Base-by-base conservation (phyloP, 306 rosid genomes). In the Cicer yamashitae region DNA sequence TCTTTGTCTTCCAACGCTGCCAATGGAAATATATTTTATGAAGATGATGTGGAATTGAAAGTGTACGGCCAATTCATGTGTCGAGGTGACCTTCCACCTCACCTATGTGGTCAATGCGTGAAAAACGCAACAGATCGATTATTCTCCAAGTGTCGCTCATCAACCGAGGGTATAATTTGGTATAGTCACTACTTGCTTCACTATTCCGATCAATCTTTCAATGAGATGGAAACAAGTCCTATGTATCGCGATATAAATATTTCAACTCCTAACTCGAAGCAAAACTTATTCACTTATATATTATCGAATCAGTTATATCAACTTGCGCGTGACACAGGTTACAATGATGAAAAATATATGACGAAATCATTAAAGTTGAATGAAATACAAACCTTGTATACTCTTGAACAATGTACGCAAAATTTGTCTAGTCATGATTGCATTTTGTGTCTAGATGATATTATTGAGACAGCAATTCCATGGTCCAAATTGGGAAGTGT, bases 61-160 rank as follows among this genome's bases (percentile, higher is more conserved):
- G 0, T 60, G 9, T 59, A 20, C 1, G 82, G 72, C 3, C 40
- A 61, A 39, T 70, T 70, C 72, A 9, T 71, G 82, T 78, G 82
- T 8, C 47, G 62, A 3, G 65, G 64, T 2, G 77, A 78, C 8
- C 7, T 78, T 0, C 7, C 66, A 10, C 0, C 3, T 22, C 11
- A 0, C 2, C 72, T 60, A 2, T 57, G 77, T 9, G 14, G 0
- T 8, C 7, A 59, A n/a, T 78, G 77, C 2, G 50, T 78, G 1
- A 4, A 6, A 12, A 8, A 50, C 1, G 82, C 72, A n/a, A 22
- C 30, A 0, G 0, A 22, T 1, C 10, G 0, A 51, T 6, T 70
- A 46, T 5, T 39, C 18, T 47, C 64, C 0, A 17, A 6, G 5
- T 79, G 69, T 6, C 34, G 2, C 3, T 25, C 8, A 0, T 8